phyloP scores from a whole-genome alignment of 176 grass and related monocot species.

The Otatea glauca region DNA sequence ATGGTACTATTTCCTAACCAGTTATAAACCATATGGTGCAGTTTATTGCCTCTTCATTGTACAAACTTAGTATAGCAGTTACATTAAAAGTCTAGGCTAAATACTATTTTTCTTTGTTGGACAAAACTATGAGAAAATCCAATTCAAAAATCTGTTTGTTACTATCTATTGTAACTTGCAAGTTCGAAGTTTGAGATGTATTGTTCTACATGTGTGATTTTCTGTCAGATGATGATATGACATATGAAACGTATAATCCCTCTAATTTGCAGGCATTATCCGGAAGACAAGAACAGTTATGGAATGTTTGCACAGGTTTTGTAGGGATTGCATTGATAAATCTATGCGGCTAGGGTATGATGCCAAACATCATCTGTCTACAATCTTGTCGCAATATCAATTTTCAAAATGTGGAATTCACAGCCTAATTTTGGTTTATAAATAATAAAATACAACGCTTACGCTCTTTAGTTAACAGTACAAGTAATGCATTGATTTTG shows the following conservation, averaged over 20 bases:
- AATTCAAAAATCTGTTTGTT: background rate
- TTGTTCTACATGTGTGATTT: slow-evolving; percentile 28
- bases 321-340: slow-evolving; percentile 84
- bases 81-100: background rate
- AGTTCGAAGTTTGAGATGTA: slow-evolving; percentile 27
- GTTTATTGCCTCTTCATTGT: background rate
- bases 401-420: slow-evolving; percentile 7
- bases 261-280: slow-evolving; percentile 62
- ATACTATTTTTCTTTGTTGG: slow-evolving; percentile 4
- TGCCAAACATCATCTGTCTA: slow-evolving; percentile 5
- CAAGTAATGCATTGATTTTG: slow-evolving; percentile 32
- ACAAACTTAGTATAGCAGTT: background rate
- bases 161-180: background rate
- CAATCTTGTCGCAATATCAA: background rate
- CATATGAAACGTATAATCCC: background rate
- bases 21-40: background rate
- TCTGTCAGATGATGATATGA: slow-evolving; percentile 25
- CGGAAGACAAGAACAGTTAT: slow-evolving; percentile 82
- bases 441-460: slow-evolving; percentile 10
- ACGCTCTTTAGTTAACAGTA: slow-evolving; percentile 15
- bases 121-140: background rate
- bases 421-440: background rate
- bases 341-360: slow-evolving; percentile 85
- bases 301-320: slow-evolving; percentile 85
- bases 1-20: slow-evolving; percentile 27